phyloP scores from a whole-genome alignment of 352 stramenopile species.

The Globisporangium echinulatum region DNA sequence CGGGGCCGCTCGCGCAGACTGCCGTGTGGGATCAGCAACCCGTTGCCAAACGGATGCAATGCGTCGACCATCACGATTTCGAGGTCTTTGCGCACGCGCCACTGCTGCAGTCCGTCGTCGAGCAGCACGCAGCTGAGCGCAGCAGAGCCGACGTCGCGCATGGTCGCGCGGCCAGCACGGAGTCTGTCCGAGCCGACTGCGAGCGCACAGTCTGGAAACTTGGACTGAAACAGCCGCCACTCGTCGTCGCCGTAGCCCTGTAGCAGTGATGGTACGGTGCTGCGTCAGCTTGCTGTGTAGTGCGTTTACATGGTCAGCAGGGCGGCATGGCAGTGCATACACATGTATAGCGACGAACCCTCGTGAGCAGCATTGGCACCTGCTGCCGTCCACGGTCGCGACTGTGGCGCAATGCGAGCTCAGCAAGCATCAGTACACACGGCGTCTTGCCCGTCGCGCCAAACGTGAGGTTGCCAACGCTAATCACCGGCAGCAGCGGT shows the following conservation, averaged over 20 bases:
- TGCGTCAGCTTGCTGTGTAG: neutral
- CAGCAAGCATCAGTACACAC: slow-evolving; percentile 38
- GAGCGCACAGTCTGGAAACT: slow-evolving; percentile 37
- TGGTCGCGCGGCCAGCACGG: slow-evolving; percentile 8
- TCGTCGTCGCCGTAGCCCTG: slow-evolving; percentile 64
- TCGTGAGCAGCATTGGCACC: slow-evolving; percentile 43
- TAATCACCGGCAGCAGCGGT: slow-evolving; percentile 35
- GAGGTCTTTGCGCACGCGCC: slow-evolving; percentile 46
- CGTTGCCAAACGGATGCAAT: slow-evolving; percentile 63
- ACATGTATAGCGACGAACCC: slow-evolving; percentile 19
- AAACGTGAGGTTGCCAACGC: slow-evolving; percentile 66
- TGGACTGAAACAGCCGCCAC: slow-evolving; percentile 45
- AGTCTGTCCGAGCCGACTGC: slow-evolving; percentile 36
- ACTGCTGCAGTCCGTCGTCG: slow-evolving; percentile 72
- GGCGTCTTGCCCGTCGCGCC: slow-evolving; percentile 73
- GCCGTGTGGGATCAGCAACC: slow-evolving; percentile 39
- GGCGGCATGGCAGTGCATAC: no score
- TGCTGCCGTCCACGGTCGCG: neutral
- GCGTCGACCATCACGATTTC: slow-evolving; percentile 72
- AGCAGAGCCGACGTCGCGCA: slow-evolving; percentile 7
- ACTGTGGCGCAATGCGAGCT: slow-evolving; percentile 9
- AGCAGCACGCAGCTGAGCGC: slow-evolving; percentile 39
- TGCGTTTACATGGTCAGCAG: no score
- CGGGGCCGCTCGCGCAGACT: slow-evolving; percentile 44
- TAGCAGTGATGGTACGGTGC: neutral